A percentile compares a stretch with the other conserved stretches of the same genome.
These are phyloP conservation scores for Mytilinidion resinicola DNA, from an alignment of 495 filamentous ascomycete genomes.

Conservation along the genomic window DNA sequence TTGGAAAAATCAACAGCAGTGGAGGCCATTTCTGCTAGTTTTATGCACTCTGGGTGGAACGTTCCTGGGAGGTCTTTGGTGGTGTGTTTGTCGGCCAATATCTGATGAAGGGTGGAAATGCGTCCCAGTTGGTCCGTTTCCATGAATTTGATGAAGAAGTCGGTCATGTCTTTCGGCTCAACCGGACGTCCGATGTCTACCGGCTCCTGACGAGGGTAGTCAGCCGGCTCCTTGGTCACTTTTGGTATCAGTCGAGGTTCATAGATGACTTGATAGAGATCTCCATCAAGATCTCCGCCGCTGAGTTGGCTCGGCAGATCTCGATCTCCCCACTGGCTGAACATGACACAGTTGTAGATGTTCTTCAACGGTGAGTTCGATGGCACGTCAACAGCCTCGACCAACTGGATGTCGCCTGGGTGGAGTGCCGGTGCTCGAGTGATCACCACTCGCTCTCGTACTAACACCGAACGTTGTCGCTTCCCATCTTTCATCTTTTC, in stretches of 20 bases:
- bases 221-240: constrained; percentile 49
- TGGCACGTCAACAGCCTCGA: constrained; percentile 49
- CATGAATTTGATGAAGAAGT: constrained; percentile 80
- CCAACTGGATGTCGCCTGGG: constrained; percentile 71
- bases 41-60: constrained; percentile 49
- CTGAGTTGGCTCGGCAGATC: constrained; percentile 71
- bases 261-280: constrained; percentile 70
- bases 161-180: constrained; percentile 53
- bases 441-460: constrained; percentile 43
- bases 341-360: constrained; percentile 69
- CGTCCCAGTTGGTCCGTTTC: constrained; percentile 63
- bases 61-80: constrained; percentile 67
- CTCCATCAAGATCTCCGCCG: constrained; percentile 80
- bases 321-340: constrained; percentile 59
- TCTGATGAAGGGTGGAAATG: constrained; percentile 60
- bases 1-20: constrained; percentile 81
- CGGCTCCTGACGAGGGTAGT: constrained; percentile 55
- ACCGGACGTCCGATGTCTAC: constrained; percentile 53
- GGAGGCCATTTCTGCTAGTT: constrained; percentile 64
- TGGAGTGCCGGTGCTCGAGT: constrained; percentile 72
- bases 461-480: background rate
- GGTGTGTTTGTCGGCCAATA: constrained; percentile 59
- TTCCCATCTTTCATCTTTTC: background rate
- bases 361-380: constrained; percentile 50
- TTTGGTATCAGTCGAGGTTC: constrained; percentile 45